Base-by-base conservation (phyloP, 1,284 basidiomycete species). In the Cystobasidium sp. region DNA sequence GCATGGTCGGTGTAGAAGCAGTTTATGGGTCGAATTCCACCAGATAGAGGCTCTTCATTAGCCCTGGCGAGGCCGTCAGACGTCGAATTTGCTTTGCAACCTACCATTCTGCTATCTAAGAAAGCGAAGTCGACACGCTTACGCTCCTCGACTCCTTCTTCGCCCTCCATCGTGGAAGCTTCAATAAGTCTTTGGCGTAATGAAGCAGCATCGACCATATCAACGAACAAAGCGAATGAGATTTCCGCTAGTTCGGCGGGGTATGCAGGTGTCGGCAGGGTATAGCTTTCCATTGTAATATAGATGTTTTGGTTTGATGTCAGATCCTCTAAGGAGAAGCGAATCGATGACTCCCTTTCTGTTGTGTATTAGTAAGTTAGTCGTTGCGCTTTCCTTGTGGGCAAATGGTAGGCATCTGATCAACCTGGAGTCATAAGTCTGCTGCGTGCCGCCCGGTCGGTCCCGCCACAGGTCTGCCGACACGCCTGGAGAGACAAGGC, bases 81-180 rank as follows among this genome's bases (percentile, higher is more conserved):
- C 31, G 5, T 31, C 1, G 31, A 31, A 31, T 1, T 31, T 31
- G 31, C 31, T 5, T 31, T 44, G 8, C 16, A 12, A 55, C 87
- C 82, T 67, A 87, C 87, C 77, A 86, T 79, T 5, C 78, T 82
- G 24, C 91, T 91, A 81, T 96, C 91, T 78, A 97, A 85, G 82
- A 96, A 97, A 0, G 91, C 91, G 83, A 91, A 96, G 80, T 94
- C 92, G 76, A 96, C 85, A 16, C 86, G 86, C 31, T 88, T 87
- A 62, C 91, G 86, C 77, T 91, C 89, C 3, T 78, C 78, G n/a
- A 91, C 87, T 18, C 91, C 92, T 0, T 82, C 81, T 0, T 89
- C 89, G 12, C 84, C 80, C 66, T 87, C 82, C 1, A 85, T 86
- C 3, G 90, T 86, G 0, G 92, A 92, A 12, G 84, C 84, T 69